Conservation (phyloP, 1,139 yeast genomes). For the Candida sojae region DNA sequence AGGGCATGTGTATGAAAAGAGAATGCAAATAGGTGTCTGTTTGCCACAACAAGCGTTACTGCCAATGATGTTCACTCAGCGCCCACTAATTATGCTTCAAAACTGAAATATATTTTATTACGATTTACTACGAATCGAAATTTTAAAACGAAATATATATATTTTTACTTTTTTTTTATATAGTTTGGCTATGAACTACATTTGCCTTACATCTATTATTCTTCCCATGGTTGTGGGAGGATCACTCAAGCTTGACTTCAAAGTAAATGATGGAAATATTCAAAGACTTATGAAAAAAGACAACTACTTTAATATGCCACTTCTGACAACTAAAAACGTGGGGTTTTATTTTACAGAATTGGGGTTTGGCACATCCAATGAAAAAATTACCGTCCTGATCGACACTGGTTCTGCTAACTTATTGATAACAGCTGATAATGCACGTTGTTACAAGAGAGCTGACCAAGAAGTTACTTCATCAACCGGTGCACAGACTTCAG, state of each 20-base stretch:
- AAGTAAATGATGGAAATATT: neutral
- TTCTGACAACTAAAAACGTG: neutral
- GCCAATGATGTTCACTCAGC: neutral
- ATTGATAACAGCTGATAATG: slow-evolving; percentile 20
- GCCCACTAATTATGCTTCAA: neutral
- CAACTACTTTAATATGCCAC: neutral
- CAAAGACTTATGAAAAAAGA: neutral
- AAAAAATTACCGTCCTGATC: slow-evolving; percentile 19
- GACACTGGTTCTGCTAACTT: slow-evolving; percentile 33
- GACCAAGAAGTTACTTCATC: neutral
- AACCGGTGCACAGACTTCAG: neutral
- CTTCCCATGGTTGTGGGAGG: neutral
- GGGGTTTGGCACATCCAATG: slow-evolving; percentile 23
- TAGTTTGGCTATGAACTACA: neutral
- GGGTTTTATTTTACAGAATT: slow-evolving; percentile 8
- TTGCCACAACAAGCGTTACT: neutral
- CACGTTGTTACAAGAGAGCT: slow-evolving; percentile 6
- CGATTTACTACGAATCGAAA: too few relatives aligned
- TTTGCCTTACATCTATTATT: neutral
- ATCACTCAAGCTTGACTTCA: neutral
- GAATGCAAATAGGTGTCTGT: neutral
- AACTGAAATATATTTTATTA: too few relatives aligned
- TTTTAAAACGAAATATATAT: too few relatives aligned
- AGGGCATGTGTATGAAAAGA: neutral
- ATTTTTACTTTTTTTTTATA: too few relatives aligned